phyloP scores from a whole-genome alignment of 2,329 filamentous ascomycete genomes.

The Claviceps sp. region DNA sequence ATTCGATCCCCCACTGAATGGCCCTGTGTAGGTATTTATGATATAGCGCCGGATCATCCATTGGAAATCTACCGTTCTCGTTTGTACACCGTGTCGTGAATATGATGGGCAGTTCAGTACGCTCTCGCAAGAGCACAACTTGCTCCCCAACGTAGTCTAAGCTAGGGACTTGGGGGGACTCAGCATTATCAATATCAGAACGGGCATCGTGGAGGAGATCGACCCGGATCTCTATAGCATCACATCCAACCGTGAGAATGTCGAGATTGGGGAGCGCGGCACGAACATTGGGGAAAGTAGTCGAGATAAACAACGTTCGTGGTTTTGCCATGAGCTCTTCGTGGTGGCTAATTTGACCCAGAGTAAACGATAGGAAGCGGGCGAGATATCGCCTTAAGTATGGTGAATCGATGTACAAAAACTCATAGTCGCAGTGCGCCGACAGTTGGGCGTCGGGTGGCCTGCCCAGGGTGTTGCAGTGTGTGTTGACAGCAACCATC shows the following conservation, averaged over 20 bases:
- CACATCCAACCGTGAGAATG: conserved; percentile 74
- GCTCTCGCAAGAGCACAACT: conserved; percentile 69
- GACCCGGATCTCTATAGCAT: conserved; percentile 74
- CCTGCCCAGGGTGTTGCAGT: conserved; percentile 59
- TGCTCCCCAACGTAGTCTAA: conserved; percentile 77
- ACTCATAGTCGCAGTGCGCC: conserved; percentile 68
- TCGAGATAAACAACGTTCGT: conserved; percentile 74
- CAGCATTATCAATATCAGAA: conserved; percentile 38
- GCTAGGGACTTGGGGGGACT: conserved; percentile 55
- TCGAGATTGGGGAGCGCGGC: conserved; percentile 74
- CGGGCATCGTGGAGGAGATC: conserved; percentile 66
- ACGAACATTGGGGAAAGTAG: conserved; percentile 75
- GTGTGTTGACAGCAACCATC: conserved; percentile 60
- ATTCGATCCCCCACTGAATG: conserved; percentile 81
- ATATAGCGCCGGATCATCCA: conserved; percentile 63
- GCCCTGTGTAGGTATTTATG: conserved; percentile 71
- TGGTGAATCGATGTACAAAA: conserved; percentile 61
- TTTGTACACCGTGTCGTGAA: conserved; percentile 72
- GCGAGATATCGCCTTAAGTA: conserved; percentile 65
- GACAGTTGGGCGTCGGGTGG: conserved; percentile 54
- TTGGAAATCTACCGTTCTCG: conserved; percentile 75
- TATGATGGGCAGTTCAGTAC: conserved; percentile 79
- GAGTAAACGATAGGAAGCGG: conserved; percentile 64
- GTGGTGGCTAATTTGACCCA: conserved; percentile 69
- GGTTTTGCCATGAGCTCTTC: conserved; percentile 64